Conservation (phyloP, 768 basidiomycete genomes). For the Flagelloscypha sp. region DNA sequence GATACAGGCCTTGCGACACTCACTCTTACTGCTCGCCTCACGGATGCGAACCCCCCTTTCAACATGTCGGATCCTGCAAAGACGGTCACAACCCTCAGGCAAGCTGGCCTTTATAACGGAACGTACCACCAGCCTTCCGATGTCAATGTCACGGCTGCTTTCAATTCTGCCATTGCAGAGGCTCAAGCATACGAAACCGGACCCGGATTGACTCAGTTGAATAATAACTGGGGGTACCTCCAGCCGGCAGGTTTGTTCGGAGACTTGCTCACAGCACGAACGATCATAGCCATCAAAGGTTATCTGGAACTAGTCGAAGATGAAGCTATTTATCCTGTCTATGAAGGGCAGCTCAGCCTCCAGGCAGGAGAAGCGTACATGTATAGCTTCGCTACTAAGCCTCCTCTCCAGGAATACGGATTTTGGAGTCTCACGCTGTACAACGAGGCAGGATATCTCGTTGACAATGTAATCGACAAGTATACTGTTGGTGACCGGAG, state of each 20-base stretch:
- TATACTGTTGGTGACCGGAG: conserved; percentile 5
- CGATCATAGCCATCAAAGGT: background rate
- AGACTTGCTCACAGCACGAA: conserved; percentile 4
- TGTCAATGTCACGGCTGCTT: conserved; percentile 4
- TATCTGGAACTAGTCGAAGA: conserved; percentile 4
- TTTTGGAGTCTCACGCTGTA: conserved; percentile 11
- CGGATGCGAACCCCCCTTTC: conserved; percentile 2
- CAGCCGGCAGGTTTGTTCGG: background rate
- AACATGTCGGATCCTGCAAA: background rate
- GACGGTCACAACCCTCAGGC: background rate
- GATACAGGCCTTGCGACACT: background rate
- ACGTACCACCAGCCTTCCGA: conserved; percentile 2
- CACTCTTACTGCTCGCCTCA: conserved; percentile 7
- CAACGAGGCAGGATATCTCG: conserved; percentile 4
- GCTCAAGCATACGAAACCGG: too few species aligned
- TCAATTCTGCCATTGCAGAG: background rate
- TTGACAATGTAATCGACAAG: conserved; percentile 1
- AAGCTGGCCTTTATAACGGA: conserved; percentile 2
- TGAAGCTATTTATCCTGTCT: conserved; percentile 5
- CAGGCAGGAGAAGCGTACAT: conserved; percentile 4
- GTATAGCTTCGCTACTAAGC: conserved; percentile 6
- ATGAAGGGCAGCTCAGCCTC: background rate
- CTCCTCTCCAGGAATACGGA: conserved; percentile 4
- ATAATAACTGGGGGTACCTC: too few species aligned
- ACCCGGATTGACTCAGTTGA: too few species aligned